Evolutionary conservation across 2,329 filamentous ascomycete species (phyloP).

Genomic region (Colletotrichum trifolii): DNA sequence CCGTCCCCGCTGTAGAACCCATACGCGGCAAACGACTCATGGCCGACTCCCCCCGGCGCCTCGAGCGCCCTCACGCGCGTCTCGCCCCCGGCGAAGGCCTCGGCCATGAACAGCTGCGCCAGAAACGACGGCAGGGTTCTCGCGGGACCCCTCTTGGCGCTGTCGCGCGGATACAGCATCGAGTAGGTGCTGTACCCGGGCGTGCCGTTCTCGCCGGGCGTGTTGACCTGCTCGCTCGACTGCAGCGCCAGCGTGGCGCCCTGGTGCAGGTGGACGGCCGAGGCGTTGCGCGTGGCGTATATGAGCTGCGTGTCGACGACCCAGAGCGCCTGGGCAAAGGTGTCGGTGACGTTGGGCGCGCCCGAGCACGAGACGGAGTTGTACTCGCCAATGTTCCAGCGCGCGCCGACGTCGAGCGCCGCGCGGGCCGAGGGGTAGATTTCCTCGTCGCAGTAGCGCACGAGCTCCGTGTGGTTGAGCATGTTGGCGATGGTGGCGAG

Average conservation of each 20-base stretch:
- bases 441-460: slow-evolving; percentile 33
- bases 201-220: slow-evolving; percentile 12
- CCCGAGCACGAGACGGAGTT: slow-evolving; percentile 54
- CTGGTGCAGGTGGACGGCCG: slow-evolving; percentile 48
- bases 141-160: slow-evolving; percentile 30
- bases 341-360: slow-evolving; percentile 51
- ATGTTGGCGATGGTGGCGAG: slow-evolving; percentile 29
- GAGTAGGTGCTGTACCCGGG: slow-evolving; percentile 37
- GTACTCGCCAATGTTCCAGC: slow-evolving; percentile 49
- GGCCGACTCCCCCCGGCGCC: neutral
- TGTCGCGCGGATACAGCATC: slow-evolving; percentile 38
- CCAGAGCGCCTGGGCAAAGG: slow-evolving; percentile 54
- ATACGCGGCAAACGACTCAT: slow-evolving; percentile 12
- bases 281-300: slow-evolving; percentile 51
- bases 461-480: slow-evolving; percentile 33
- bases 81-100: slow-evolving; percentile 27
- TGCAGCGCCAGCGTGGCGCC: slow-evolving; percentile 38
- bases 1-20: slow-evolving; percentile 8
- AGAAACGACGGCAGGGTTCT: slow-evolving; percentile 31
- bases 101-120: slow-evolving; percentile 34
- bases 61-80: slow-evolving; percentile 14
- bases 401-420: slow-evolving; percentile 43
- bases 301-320: slow-evolving; percentile 50
- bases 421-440: slow-evolving; percentile 46
- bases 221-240: slow-evolving; percentile 35